Conservation (phyloP, 2,329 filamentous ascomycete genomes). For the Fusarium sp. region DNA sequence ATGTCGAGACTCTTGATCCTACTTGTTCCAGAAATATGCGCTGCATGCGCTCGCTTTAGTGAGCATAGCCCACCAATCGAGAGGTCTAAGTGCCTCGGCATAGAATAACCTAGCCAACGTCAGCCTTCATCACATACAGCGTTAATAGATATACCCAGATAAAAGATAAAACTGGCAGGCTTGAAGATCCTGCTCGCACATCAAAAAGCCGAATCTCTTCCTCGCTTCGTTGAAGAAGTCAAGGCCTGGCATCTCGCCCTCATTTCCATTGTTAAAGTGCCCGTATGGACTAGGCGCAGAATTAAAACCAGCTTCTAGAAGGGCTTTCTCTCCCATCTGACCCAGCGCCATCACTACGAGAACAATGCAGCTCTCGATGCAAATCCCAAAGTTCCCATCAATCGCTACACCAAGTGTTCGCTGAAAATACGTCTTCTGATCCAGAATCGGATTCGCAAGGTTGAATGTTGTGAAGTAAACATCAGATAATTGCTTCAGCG, state of each 20-base stretch:
- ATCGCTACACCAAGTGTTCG: slow-evolving; percentile 31
- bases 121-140: rapidly evolving
- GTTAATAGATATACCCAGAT: slow-evolving; percentile 3
- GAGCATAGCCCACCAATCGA: slow-evolving; percentile 39
- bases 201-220: slow-evolving; percentile 33
- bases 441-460: slow-evolving; percentile 23
- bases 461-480: slow-evolving; percentile 36
- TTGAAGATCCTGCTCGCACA: slow-evolving; percentile 31
- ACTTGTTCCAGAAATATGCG: slow-evolving; percentile 41
- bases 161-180: slow-evolving; percentile 33
- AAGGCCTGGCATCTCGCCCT: slow-evolving; percentile 13
- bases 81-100: slow-evolving; percentile 29
- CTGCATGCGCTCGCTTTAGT: slow-evolving; percentile 38
- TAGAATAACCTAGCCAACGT: slow-evolving; percentile 20
- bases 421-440: slow-evolving; percentile 40
- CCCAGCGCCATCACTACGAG: slow-evolving; percentile 32
- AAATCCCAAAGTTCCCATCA: slow-evolving; percentile 31
- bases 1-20: rapidly evolving
- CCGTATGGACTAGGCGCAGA: background rate
- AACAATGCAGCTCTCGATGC: slow-evolving; percentile 32
- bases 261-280: background rate
- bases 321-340: slow-evolving; percentile 10
- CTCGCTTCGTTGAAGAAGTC: slow-evolving; percentile 38
- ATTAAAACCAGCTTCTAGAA: slow-evolving; percentile 16
- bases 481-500: slow-evolving; percentile 32